A percentile compares a stretch with the other conserved stretches of the same genome.
phyloP scores from a whole-genome alignment of 768 basidiomycete genomes.

The Mycena galericulata region DNA sequence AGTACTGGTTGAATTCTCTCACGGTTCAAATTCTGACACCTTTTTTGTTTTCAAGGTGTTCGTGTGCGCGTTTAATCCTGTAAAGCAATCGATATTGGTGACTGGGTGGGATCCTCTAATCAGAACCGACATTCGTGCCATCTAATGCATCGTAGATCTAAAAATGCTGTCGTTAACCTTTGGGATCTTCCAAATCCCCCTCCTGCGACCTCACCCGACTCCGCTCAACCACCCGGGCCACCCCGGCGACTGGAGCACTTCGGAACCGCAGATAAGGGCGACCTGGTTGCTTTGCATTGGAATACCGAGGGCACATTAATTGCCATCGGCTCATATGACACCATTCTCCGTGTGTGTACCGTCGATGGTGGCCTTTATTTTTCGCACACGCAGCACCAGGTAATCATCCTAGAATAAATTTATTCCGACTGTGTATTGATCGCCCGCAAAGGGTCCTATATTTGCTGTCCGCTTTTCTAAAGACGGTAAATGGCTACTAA shows the following conservation, averaged over 20 bases:
- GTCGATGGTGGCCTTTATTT: constrained; percentile 71
- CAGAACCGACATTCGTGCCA: constrained; percentile 15
- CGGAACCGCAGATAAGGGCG: constrained; percentile 60
- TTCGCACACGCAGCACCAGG: constrained; percentile 73
- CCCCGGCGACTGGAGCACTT: constrained; percentile 64
- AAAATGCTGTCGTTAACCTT: constrained; percentile 79
- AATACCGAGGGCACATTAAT: constrained; percentile 77
- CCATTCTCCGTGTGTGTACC: constrained; percentile 76
- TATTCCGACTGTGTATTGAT: constrained; percentile 31
- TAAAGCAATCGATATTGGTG: constrained; percentile 67
- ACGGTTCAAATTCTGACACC: constrained; percentile 6
- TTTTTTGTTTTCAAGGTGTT: constrained; percentile 68
- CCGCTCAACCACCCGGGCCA: constrained; percentile 46
- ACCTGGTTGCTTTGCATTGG: constrained; percentile 86
- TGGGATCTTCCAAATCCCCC: constrained; percentile 72
- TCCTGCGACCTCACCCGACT: constrained; percentile 40
- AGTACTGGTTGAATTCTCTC: constrained; percentile 45
- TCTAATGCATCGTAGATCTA: constrained; percentile 62
- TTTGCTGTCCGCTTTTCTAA: constrained; percentile 84
- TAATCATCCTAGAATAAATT: constrained; percentile 43
- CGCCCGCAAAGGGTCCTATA: constrained; percentile 76
- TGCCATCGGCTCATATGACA: constrained; percentile 84
- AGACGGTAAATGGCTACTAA: constrained; percentile 77
- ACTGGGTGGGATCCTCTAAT: constrained; percentile 75
- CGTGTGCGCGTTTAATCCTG: constrained; percentile 84